A percentile compares a stretch with the other conserved stretches of the same genome.
These are phyloP conservation scores for Penicillium canescens DNA, from an alignment of 495 filamentous ascomycete genomes.

Conservation along the genomic window DNA sequence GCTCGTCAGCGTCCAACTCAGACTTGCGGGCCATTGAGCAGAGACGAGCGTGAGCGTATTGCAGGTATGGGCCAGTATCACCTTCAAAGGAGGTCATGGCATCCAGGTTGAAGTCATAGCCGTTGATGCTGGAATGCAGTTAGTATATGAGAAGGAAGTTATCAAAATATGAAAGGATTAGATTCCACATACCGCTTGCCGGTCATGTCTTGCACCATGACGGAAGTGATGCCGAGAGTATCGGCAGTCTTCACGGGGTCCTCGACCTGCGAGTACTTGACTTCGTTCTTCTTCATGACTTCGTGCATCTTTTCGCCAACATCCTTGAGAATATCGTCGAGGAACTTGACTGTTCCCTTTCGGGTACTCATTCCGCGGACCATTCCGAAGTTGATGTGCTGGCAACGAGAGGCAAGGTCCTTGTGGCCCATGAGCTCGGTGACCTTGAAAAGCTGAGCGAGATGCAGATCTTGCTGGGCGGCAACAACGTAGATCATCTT, in stretches of 20 bases:
- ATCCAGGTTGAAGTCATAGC: constrained; percentile 68
- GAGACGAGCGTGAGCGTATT: constrained; percentile 69
- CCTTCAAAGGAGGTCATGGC: constrained; percentile 71
- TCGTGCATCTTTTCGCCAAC: constrained; percentile 72
- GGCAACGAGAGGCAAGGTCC: constrained; percentile 59
- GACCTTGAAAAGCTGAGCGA: constrained; percentile 72
- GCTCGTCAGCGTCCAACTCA: constrained; percentile 39
- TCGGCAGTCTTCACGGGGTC: constrained; percentile 57
- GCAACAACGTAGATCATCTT: constrained; percentile 78
- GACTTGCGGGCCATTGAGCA: constrained; percentile 62
- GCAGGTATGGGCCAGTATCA: constrained; percentile 70
- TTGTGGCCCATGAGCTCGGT: constrained; percentile 66
- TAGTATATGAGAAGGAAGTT: constrained; percentile 4
- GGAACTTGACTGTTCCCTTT: constrained; percentile 69
- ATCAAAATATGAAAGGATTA: background rate
- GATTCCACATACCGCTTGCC: constrained; percentile 58
- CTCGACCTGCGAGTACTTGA: constrained; percentile 64
- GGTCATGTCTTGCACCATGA: constrained; percentile 74
- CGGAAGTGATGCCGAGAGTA: constrained; percentile 63
- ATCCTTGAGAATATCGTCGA: constrained; percentile 66
- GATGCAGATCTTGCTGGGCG: constrained; percentile 69
- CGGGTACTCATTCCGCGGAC: constrained; percentile 69
- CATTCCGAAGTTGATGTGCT: constrained; percentile 76
- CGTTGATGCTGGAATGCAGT: constrained; percentile 52
- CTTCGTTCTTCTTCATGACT: constrained; percentile 64